These are phyloP conservation scores for Lipomyces mesembrius DNA, from an alignment of 805 yeast species.

Conservation along the genomic window DNA sequence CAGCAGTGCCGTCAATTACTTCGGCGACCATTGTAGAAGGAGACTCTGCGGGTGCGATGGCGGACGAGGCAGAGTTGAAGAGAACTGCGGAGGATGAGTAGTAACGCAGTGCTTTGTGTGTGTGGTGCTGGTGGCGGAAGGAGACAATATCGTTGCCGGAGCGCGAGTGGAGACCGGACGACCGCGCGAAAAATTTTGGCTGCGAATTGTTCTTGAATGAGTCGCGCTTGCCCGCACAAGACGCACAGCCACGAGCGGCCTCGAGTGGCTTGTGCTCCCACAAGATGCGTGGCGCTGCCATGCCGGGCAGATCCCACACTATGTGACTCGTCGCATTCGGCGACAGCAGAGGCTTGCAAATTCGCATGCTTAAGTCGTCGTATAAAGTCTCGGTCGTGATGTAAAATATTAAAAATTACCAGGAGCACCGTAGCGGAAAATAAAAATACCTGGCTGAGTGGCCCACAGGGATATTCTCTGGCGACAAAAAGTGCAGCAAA, in stretches of 20 bases:
- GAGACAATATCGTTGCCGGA: neutral
- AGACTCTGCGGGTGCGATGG: neutral
- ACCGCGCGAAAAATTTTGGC: conserved; percentile 1
- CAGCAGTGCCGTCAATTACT: conserved; percentile 64
- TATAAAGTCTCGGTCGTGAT: neutral
- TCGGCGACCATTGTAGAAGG: conserved; percentile 43
- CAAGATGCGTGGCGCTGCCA: neutral
- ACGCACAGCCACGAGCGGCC: neutral
- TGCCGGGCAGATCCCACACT: neutral
- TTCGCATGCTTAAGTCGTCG: neutral
- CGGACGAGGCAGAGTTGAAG: neutral
- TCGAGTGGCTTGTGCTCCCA: neutral
- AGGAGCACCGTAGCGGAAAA: neutral
- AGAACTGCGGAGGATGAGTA: conserved; percentile 7
- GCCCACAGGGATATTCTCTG: neutral
- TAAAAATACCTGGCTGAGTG: neutral
- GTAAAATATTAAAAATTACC: neutral
- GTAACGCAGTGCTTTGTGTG: neutral
- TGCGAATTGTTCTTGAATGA: neutral
- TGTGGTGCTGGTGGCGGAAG: neutral
- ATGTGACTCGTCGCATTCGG: neutral
- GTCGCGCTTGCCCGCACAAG: neutral
- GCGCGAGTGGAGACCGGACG: neutral
- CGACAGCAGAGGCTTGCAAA: neutral
- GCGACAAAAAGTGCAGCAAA: too few species aligned